phyloP scores from a whole-genome alignment of 176 grass and related monocot species.

The Aegilops tauschii region DNA sequence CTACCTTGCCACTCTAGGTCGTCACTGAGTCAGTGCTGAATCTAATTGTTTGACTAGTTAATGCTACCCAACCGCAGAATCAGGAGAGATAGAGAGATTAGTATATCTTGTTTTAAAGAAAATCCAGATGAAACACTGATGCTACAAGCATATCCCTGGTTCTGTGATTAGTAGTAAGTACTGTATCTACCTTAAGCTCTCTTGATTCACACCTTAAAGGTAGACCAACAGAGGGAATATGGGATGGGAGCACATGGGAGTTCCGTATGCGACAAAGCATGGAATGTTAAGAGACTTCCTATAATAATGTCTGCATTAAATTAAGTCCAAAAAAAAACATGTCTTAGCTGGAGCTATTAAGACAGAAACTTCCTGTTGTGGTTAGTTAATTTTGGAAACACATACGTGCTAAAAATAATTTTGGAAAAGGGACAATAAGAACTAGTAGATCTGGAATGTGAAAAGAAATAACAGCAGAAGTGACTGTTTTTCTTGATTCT shows the following conservation, averaged over 20 bases:
- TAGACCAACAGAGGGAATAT: not conserved
- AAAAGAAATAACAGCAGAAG: not conserved
- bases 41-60: conserved; percentile 1
- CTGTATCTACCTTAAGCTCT: no score
- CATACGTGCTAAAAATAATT: no score
- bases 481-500: not conserved
- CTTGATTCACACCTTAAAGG: not conserved
- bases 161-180: not conserved
- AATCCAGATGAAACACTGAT: not conserved
- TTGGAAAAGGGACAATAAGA: not conserved
- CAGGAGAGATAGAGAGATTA: no score
- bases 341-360: not conserved
- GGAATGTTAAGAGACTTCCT: not conserved
- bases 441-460: not conserved
- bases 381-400: not conserved
- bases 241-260: not conserved
- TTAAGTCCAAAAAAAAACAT: not conserved
- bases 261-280: not conserved
- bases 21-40: not conserved
- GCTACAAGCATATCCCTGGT: not conserved
- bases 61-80: not conserved
- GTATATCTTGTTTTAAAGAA: not conserved
- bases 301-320: not conserved
- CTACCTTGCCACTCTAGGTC: not conserved
- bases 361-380: not conserved